phyloP scores from a whole-genome alignment of 805 yeast genomes.

The Myxozyma neotropica region DNA sequence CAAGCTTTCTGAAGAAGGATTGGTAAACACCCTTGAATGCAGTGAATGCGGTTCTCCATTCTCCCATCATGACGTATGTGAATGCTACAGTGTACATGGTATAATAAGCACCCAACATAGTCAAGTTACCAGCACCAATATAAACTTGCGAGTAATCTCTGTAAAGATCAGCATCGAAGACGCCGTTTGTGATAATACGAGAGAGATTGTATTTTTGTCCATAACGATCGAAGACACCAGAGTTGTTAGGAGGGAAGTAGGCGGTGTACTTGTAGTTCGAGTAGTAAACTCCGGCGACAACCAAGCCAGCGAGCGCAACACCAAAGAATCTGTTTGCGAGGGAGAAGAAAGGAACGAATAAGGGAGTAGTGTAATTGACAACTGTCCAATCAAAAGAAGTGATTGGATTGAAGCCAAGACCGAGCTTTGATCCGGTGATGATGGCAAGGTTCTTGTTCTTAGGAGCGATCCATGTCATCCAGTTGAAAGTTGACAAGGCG shows the following conservation, averaged over 20 bases:
- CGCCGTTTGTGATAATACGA: conserved; percentile 50
- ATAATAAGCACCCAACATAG: conserved; percentile 54
- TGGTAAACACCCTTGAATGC: conserved; percentile 1
- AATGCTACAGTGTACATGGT: conserved; percentile 37
- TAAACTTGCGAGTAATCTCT: conserved; percentile 63
- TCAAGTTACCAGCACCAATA: conserved; percentile 38
- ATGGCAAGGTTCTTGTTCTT: conserved; percentile 60
- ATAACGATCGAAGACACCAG: conserved; percentile 44
- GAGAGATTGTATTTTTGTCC: conserved; percentile 50
- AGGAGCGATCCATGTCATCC: conserved; percentile 66
- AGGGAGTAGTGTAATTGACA: conserved; percentile 22
- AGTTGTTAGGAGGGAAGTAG: conserved; percentile 51
- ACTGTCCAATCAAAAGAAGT: conserved; percentile 61
- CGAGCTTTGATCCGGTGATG: conserved; percentile 62
- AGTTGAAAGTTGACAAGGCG: conserved; percentile 58
- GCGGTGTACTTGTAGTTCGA: conserved; percentile 39
- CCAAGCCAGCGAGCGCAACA: conserved; percentile 9
- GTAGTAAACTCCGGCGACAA: conserved; percentile 15
- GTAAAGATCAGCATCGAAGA: conserved; percentile 53
- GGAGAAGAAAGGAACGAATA: conserved; percentile 21
- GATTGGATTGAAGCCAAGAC: conserved; percentile 69
- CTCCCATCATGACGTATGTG: conserved; percentile 5
- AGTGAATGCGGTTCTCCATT: conserved; percentile 4
- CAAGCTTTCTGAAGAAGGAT: background rate
- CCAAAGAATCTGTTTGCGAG: conserved; percentile 17